Conservation (phyloP, 495 filamentous ascomycete species). For the Hyphodiscus hymeniophilus region DNA sequence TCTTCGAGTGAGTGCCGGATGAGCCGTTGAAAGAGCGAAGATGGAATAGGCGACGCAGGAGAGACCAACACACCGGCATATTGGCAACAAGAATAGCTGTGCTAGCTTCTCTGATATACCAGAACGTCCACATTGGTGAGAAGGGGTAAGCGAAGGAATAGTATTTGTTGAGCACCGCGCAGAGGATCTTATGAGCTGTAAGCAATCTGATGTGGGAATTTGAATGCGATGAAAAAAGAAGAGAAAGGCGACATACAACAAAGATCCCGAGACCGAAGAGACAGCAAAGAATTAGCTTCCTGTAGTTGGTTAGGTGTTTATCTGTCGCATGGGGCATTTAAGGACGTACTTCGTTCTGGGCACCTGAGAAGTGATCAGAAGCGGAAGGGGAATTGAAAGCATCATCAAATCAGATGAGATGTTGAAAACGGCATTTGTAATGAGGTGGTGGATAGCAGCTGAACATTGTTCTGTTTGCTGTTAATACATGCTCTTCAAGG, state of each 20-base stretch:
- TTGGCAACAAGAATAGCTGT: conserved; percentile 59
- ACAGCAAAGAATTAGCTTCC: conserved; percentile 44
- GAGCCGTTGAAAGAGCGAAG: conserved; percentile 29
- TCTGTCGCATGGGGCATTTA: neutral
- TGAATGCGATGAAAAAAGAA: neutral
- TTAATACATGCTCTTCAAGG: neutral
- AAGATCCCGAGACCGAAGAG: conserved; percentile 51
- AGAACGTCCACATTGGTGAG: conserved; percentile 51
- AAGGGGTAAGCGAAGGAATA: conserved; percentile 54
- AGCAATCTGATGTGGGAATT: neutral
- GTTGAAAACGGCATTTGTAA: conserved; percentile 59
- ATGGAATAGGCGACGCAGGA: conserved; percentile 45
- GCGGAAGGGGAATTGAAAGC: conserved; percentile 50
- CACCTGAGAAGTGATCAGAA: conserved; percentile 47
- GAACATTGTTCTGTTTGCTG: conserved; percentile 26
- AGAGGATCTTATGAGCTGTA: conserved; percentile 35
- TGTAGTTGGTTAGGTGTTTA: conserved; percentile 10
- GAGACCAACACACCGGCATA: conserved; percentile 53
- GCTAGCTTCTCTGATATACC: conserved; percentile 58
- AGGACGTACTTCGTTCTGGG: conserved; percentile 25
- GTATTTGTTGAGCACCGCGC: conserved; percentile 55
- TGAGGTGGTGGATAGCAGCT: conserved; percentile 44
- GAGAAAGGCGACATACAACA: conserved; percentile 29
- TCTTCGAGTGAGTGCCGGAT: no score
- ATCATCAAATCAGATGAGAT: conserved; percentile 56